A percentile compares a stretch with the other conserved stretches of the same genome.
phyloP scores from a whole-genome alignment of 148 eudicot genomes.

The Chenopodium quinoa region DNA sequence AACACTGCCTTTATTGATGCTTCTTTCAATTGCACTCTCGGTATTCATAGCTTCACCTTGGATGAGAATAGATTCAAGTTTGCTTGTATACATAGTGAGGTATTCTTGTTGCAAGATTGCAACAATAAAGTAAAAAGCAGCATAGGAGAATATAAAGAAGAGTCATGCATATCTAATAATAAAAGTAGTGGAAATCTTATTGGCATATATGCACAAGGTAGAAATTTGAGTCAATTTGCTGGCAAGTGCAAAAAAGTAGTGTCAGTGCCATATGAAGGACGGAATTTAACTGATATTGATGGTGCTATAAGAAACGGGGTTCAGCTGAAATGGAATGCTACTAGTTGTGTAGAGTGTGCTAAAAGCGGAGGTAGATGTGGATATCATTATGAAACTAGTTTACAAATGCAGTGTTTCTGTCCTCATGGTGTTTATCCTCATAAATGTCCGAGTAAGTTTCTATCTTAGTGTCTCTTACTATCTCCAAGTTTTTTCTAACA shows the following conservation, averaged over 20 bases:
- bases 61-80: conserved; percentile 12
- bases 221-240: conserved; percentile 15
- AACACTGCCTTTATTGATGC: conserved; percentile 22
- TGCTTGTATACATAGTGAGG: background rate
- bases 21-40: conserved; percentile 12
- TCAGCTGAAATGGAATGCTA: conserved; percentile 14
- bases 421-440: conserved; percentile 14
- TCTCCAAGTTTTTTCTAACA: background rate
- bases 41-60: conserved; percentile 20
- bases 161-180: conserved; percentile 8
- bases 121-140: background rate
- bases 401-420: conserved; percentile 26
- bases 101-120: conserved; percentile 16
- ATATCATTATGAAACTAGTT: conserved; percentile 11
- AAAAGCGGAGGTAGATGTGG: conserved; percentile 30
- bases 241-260: conserved; percentile 24
- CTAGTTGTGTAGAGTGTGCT: conserved; percentile 23
- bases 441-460: conserved; percentile 22
- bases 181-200: background rate
- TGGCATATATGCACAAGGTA: conserved; percentile 24
- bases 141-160: background rate
- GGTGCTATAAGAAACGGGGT: conserved; percentile 19
- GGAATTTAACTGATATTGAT: background rate
- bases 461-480: background rate
- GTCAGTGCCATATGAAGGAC: conserved; percentile 25